phyloP scores from a whole-genome alignment of 805 yeast species.

The Nakazawaea holstii region DNA sequence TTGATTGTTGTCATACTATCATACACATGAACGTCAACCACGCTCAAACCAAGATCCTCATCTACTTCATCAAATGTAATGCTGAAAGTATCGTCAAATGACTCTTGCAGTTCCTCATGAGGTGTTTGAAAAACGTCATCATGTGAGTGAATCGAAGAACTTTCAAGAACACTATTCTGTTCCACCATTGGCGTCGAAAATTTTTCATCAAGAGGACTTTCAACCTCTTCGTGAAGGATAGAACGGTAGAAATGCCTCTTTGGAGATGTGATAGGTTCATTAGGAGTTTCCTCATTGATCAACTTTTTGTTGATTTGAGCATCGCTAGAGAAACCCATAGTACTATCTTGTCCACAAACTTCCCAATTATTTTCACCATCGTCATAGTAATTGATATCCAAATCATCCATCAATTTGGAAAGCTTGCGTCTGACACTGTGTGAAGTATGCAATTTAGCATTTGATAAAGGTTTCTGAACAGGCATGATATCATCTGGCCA shows the following conservation, averaged over 20 bases:
- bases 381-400: constrained; percentile 10
- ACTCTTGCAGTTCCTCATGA: background rate
- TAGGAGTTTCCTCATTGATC: background rate
- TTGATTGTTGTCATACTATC: background rate
- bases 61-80: constrained; percentile 4
- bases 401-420: constrained; percentile 3
- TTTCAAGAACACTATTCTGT: background rate
- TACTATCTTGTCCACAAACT: background rate
- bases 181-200: background rate
- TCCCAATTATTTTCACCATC: constrained; percentile 25
- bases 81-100: background rate
- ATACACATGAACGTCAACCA: background rate
- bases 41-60: background rate
- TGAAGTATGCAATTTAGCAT: constrained; percentile 2
- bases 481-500: background rate
- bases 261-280: background rate
- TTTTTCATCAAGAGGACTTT: background rate
- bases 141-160: background rate
- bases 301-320: background rate
- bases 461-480: constrained; percentile 2
- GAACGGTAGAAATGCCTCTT: background rate
- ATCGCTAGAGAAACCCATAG: background rate
- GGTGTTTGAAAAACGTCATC: background rate
- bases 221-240: background rate
- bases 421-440: constrained; percentile 8